Evolutionary conservation across 805 yeast genomes (phyloP).

Genomic region (Candida khao-thaluensis): DNA sequence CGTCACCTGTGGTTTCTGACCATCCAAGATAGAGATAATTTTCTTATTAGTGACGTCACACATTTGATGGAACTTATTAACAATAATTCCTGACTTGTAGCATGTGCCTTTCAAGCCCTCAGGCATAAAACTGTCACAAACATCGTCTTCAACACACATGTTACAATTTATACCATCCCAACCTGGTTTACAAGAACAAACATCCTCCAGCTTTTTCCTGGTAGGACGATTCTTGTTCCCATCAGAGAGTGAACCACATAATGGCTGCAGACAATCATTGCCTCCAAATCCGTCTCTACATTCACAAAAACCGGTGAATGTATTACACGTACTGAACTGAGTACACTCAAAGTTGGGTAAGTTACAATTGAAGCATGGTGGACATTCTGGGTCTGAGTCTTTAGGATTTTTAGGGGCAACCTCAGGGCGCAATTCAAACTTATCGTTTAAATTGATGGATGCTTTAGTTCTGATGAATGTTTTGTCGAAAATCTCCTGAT

Average conservation of each 20-base stretch:
- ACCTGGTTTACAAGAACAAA: conserved; percentile 77
- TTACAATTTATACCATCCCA: conserved; percentile 97
- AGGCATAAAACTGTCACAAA: conserved; percentile 87
- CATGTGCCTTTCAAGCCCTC: conserved; percentile 84
- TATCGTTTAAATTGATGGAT: conserved; percentile 22
- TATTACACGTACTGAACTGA: conserved; percentile 87
- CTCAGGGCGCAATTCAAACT: conserved; percentile 17
- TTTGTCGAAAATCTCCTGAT: conserved; percentile 12
- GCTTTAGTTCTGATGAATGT: conserved; percentile 17
- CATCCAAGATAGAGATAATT: conserved; percentile 75
- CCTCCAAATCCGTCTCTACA: conserved; percentile 95
- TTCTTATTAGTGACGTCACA: conserved; percentile 92
- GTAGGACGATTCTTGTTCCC: conserved; percentile 64
- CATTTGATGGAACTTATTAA: conserved; percentile 80
- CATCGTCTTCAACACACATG: conserved; percentile 68
- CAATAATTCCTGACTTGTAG: conserved; percentile 79
- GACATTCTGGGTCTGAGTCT: conserved; percentile 58
- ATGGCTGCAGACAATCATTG: conserved; percentile 82
- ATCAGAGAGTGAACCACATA: conserved; percentile 77
- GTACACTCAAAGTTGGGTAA: conserved; percentile 86
- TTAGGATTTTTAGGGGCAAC: conserved; percentile 12
- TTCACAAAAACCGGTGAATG: conserved; percentile 86
- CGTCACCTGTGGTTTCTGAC: conserved; percentile 86
- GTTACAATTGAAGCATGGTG: conserved; percentile 95
- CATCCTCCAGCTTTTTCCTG: conserved; percentile 45